phyloP scores from a whole-genome alignment of 768 basidiomycete genomes.

The Suillus subalutaceus region DNA sequence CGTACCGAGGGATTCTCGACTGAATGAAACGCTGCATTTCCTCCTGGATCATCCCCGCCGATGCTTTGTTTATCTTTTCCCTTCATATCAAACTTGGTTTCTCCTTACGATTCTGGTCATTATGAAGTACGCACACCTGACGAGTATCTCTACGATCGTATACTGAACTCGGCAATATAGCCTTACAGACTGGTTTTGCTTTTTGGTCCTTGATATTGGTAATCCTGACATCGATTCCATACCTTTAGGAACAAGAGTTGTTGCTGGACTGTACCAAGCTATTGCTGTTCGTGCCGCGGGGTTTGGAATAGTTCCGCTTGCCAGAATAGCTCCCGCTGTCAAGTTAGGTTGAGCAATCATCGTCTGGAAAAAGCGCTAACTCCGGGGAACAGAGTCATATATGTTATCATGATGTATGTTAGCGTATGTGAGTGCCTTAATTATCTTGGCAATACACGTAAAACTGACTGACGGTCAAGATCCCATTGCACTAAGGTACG shows the following conservation, averaged over 20 bases:
- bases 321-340: slow-evolving; percentile 83
- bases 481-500: slow-evolving; percentile 80
- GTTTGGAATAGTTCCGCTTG: slow-evolving; percentile 74
- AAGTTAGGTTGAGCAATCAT: slow-evolving; percentile 56
- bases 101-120: slow-evolving; percentile 67
- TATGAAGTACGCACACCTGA: slow-evolving; percentile 60
- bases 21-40: slow-evolving; percentile 84
- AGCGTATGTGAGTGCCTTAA: slow-evolving; percentile 63
- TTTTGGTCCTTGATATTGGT: slow-evolving; percentile 87
- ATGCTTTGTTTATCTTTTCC: slow-evolving; percentile 90
- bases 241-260: slow-evolving; percentile 68
- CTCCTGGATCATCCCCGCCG: slow-evolving; percentile 93
- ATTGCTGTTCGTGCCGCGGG: slow-evolving; percentile 85
- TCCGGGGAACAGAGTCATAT: slow-evolving; percentile 63
- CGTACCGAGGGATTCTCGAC: slow-evolving; percentile 57
- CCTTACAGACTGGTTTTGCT: slow-evolving; percentile 84
- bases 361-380: slow-evolving; percentile 5
- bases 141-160: neutral
- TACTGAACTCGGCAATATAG: slow-evolving; percentile 38
- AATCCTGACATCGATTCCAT: slow-evolving; percentile 69
- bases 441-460: slow-evolving; percentile 2
- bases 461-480: slow-evolving; percentile 41
- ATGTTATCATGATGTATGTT: slow-evolving; percentile 94
- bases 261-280: slow-evolving; percentile 79
- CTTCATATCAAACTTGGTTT: slow-evolving; percentile 94